A percentile compares a stretch with the other conserved stretches of the same genome.
Evolutionary conservation across 208 protist species (phyloP).

Genomic region (Trypanosoma caninum): DNA sequence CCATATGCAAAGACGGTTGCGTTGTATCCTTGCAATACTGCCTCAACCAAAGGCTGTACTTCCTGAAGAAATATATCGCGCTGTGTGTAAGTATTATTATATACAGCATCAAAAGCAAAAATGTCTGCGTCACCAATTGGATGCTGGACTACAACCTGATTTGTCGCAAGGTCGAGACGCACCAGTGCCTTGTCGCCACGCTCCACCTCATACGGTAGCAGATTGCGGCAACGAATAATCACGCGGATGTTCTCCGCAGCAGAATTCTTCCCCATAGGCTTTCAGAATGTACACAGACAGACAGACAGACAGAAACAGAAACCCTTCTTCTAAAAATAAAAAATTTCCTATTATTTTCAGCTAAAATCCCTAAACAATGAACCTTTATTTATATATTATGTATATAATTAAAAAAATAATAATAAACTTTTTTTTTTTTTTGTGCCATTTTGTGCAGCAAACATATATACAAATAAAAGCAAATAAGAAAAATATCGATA

Average conservation of each 20-base stretch:
- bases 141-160: slow-evolving; percentile 85
- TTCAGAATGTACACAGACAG: no score
- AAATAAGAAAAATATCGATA: no score
- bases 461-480: not conserved
- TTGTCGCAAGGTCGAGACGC: slow-evolving; percentile 82
- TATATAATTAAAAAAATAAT: slow-evolving; percentile 2
- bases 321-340: no score
- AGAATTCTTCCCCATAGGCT: slow-evolving; percentile 63
- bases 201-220: slow-evolving; percentile 80
- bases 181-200: slow-evolving; percentile 85
- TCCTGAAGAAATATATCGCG: slow-evolving; percentile 89
- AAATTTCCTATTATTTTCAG: no score
- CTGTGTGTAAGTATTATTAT: slow-evolving; percentile 92
- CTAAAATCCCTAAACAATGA: no score
- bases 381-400: no score
- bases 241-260: slow-evolving; percentile 90
- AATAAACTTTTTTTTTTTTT: slow-evolving; percentile 4
- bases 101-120: slow-evolving; percentile 90
- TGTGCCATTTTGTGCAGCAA: slow-evolving; percentile 1
- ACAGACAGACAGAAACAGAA: no score
- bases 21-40: slow-evolving; percentile 90
- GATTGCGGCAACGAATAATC: slow-evolving; percentile 79
- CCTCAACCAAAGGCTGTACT: slow-evolving; percentile 82
- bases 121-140: slow-evolving; percentile 79
- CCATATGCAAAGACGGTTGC: slow-evolving; percentile 92